Evolutionary conservation across 2,329 filamentous ascomycete species (phyloP), one percentile per base, ranked within the genome.

Genomic region (Verticillium klebahnii): DNA sequence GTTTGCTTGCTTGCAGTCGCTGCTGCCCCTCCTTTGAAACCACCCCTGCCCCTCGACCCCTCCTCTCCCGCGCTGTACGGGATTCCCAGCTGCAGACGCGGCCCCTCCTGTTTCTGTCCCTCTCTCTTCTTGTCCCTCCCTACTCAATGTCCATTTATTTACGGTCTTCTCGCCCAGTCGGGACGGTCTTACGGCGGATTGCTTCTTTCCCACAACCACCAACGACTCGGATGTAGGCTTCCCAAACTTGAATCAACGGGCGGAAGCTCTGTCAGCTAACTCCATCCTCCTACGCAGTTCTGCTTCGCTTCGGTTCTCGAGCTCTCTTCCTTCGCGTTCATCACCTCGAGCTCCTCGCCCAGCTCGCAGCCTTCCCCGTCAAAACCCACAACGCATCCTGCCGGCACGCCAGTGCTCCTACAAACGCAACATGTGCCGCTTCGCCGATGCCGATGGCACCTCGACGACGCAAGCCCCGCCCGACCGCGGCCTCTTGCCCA

Each of bases 401-500:
- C 60, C 63, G 19, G 55, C 64, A 45, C 61, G 64, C 19, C 31
- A 63, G 56, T 66, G 64, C 57, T 66, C 64, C 25, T 66, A 54
- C 45, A 63, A 61, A 58, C 60, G 64, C 58, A 66, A 63, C 37
- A 66, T 66, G 64, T 65, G 64, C 63, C 63, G 56, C 32, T 58
- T 62, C 58, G 34, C 37, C 34, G 64, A 62, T 56, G 60, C 62
- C 57, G 58, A 45, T 52, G 60, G 55, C 40, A 60, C 60, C 32
- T 59, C 59, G 19, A 63, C 63, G 32, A 65, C 64, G 32, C 55
- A 61, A 11, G 61, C 63, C 61, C 45, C 45, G 2, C 54, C 63
- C 14, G 59, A 85, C 66, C 89, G 94, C 70, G 90, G 96, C 80
- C 89, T 98, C 67, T 84, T 98, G 69, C 95, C 94, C 59, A 88